Percentiles rank a stretch among this genome's conserved stretches.
These are phyloP conservation scores for Arthrinium puccinioides DNA, from an alignment of 2,329 filamentous ascomycete species.

Conservation along the genomic window DNA sequence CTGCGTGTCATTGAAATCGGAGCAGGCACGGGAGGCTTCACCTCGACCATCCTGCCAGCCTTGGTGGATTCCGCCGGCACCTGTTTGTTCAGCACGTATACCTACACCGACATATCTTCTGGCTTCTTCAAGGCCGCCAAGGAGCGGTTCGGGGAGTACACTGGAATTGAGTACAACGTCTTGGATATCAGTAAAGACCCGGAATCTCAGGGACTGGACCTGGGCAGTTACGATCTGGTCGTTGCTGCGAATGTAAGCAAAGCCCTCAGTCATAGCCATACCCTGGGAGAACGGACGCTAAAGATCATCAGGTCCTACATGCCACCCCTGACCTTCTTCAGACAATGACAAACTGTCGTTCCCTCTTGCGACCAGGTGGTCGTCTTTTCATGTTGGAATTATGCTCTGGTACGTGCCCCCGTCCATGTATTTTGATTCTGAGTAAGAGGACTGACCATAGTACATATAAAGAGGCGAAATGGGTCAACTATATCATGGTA, in stretches of 20 bases:
- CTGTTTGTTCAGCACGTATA: constrained; percentile 10
- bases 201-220: constrained; percentile 21
- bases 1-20: constrained; percentile 33
- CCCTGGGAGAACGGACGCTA: no score
- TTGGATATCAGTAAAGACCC: constrained; percentile 22
- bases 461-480: no score
- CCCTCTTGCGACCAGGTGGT: constrained; percentile 22
- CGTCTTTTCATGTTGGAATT: constrained; percentile 22
- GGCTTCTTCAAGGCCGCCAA: constrained; percentile 14
- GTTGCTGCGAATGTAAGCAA: constrained; percentile 22
- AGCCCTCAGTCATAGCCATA: no score
- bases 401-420: no score
- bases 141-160: constrained; percentile 1
- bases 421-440: no score
- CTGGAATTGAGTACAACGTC: constrained; percentile 17
- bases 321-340: constrained; percentile 14
- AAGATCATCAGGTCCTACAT: no score
- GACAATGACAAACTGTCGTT: constrained; percentile 16
- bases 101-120: constrained; percentile 15
- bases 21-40: constrained; percentile 35
- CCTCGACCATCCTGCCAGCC: constrained; percentile 27
- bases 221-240: constrained; percentile 19
- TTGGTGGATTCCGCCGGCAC: constrained; percentile 17
- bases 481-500: no score
- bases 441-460: no score